These are phyloP conservation scores for Cryptosporidium felis DNA, from an alignment of 169 alveolate genomes.

Conservation along the genomic window DNA sequence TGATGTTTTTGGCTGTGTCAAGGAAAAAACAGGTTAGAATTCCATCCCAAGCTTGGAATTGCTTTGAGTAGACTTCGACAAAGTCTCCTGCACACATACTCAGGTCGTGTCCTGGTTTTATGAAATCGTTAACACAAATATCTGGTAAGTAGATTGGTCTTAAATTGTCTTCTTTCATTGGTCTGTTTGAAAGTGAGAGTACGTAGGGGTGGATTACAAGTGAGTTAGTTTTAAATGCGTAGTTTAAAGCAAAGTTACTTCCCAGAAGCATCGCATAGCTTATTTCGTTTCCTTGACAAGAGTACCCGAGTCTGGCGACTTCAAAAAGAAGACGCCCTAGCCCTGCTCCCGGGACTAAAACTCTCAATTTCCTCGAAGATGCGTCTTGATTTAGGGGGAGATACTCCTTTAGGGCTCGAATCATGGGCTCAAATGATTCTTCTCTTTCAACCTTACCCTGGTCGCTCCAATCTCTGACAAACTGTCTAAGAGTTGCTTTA, in stretches of 20 bases:
- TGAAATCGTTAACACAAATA: constrained; percentile 84
- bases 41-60: constrained; percentile 89
- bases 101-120: constrained; percentile 83
- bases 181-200: constrained; percentile 81
- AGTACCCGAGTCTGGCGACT: constrained; percentile 92
- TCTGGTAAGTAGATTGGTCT: constrained; percentile 91
- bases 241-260: constrained; percentile 85
- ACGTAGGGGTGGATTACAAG: constrained; percentile 83
- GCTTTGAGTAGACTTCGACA: constrained; percentile 85
- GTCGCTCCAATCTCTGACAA: constrained; percentile 94
- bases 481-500: constrained; percentile 92
- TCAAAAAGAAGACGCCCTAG: constrained; percentile 97
- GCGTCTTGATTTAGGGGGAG: constrained; percentile 78
- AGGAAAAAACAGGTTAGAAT: constrained; percentile 94
- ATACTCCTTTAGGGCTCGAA: constrained; percentile 87
- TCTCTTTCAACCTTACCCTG: constrained; percentile 95
- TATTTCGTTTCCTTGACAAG: constrained; percentile 98
- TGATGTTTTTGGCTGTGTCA: constrained; percentile 97
- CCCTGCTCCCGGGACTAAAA: constrained; percentile 96
- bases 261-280: constrained; percentile 94
- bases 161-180: constrained; percentile 88
- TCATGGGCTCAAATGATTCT: constrained; percentile 89
- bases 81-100: constrained; percentile 98
- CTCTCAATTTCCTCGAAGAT: constrained; percentile 74
- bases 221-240: constrained; percentile 75